phyloP scores from a whole-genome alignment of 306 rosid genomes.

The Medicago arabica region DNA sequence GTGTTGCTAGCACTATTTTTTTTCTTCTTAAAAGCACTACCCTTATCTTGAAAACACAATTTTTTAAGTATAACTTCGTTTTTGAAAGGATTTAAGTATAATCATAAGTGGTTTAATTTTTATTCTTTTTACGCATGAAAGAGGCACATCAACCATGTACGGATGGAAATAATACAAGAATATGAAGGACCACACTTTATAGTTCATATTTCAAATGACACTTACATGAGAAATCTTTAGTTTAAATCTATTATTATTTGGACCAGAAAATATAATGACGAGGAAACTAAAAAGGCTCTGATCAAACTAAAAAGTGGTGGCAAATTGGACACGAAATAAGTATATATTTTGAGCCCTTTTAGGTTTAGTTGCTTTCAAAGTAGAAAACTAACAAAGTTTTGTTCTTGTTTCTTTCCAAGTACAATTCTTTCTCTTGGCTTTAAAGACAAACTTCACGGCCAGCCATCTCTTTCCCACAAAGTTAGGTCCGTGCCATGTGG shows the following conservation, averaged over 20 bases:
- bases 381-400: not conserved
- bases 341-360: not conserved
- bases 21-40: too few species aligned
- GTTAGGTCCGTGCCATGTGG: conserved; percentile 38
- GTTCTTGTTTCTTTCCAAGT: conserved; percentile 35
- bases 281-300: conserved; percentile 15
- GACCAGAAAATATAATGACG: conserved; percentile 1
- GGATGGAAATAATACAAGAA: not conserved
- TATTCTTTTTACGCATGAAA: too few species aligned
- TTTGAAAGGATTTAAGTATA: too few species aligned
- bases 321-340: conserved; percentile 12
- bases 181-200: conserved; percentile 36
- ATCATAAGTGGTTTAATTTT: too few species aligned
- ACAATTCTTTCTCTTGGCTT: conserved; percentile 13
- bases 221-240: not conserved
- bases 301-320: conserved; percentile 15
- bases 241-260: too few species aligned
- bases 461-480: conserved; percentile 47
- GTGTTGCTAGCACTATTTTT: too few species aligned
- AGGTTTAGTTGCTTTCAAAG: conserved; percentile 29
- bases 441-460: conserved; percentile 35
- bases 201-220: not conserved
- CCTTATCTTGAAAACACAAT: too few species aligned
- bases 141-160: too few species aligned
- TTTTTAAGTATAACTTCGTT: too few species aligned